Percentiles rank a stretch among this genome's conserved stretches.
Conservation (phyloP, 208 protist species). For the Acanthamoeba royreba region DNA sequence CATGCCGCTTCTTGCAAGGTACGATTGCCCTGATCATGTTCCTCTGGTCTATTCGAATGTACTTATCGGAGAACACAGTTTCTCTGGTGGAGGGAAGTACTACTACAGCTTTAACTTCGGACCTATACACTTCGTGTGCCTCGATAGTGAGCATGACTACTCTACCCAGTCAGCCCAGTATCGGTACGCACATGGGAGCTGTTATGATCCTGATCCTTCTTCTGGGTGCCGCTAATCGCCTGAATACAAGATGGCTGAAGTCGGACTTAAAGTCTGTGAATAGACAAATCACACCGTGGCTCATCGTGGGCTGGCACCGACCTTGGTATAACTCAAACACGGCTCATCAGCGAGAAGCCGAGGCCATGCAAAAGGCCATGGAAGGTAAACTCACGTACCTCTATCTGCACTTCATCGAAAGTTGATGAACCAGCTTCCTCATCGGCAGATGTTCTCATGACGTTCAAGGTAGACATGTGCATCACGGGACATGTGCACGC, state of each 20-base stretch:
- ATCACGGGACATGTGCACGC: neutral
- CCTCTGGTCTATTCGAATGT: neutral
- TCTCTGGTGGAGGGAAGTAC: neutral
- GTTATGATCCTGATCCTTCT: no score
- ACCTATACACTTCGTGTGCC: neutral
- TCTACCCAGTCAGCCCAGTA: neutral
- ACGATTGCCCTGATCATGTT: neutral
- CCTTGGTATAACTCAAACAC: neutral
- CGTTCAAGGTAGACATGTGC: neutral
- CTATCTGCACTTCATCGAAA: neutral
- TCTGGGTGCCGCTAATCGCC: neutral
- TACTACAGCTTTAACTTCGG: conserved; percentile 45
- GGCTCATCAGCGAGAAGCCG: neutral
- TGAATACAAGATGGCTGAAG: neutral
- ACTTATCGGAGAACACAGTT: neutral
- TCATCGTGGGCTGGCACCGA: neutral
- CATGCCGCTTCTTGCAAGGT: neutral
- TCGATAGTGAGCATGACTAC: neutral
- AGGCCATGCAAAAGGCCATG: neutral
- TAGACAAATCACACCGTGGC: neutral
- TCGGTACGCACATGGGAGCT: no score
- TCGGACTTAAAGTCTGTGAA: neutral
- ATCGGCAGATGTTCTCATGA: neutral
- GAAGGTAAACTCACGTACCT: neutral
- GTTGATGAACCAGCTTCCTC: neutral